phyloP scores from a whole-genome alignment of 257 asterid species.

The Handroanthus guayacan region DNA sequence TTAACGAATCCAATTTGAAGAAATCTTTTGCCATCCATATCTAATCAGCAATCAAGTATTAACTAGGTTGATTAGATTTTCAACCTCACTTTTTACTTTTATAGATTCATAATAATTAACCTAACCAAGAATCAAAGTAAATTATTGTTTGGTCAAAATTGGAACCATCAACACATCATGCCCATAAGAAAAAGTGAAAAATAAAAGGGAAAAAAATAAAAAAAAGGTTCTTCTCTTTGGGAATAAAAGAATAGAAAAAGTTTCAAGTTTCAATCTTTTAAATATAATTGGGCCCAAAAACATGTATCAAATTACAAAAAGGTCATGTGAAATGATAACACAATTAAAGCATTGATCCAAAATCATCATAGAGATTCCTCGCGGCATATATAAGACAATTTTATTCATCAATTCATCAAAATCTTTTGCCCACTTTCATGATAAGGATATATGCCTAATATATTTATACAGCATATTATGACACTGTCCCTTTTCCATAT shows the following conservation, averaged over 20 bases:
- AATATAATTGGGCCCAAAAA: constrained; percentile 35
- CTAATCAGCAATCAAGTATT: no score
- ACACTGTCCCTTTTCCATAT: constrained; percentile 29
- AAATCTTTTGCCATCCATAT: no score
- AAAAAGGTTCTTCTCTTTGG: background rate
- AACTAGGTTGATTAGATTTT: no score
- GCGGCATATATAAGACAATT: constrained; percentile 37
- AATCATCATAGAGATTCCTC: constrained; percentile 41
- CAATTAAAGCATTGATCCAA: constrained; percentile 35
- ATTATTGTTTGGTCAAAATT: background rate
- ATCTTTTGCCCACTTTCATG: constrained; percentile 31
- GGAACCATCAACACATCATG: background rate
- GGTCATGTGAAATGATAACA: constrained; percentile 41
- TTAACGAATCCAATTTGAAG: no score
- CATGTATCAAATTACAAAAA: constrained; percentile 30
- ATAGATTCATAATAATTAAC: no score
- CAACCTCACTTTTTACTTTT: no score
- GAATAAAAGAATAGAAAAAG: background rate
- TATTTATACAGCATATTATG: constrained; percentile 24
- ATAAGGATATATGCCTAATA: constrained; percentile 2
- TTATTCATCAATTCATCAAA: constrained; percentile 26
- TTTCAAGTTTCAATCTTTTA: background rate
- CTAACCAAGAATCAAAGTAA: background rate
- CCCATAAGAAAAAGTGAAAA: background rate
- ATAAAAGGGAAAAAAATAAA: no score